These are phyloP conservation scores for Trichoderma guizhouense DNA, from an alignment of 2,329 filamentous ascomycete species.

Conservation along the genomic window DNA sequence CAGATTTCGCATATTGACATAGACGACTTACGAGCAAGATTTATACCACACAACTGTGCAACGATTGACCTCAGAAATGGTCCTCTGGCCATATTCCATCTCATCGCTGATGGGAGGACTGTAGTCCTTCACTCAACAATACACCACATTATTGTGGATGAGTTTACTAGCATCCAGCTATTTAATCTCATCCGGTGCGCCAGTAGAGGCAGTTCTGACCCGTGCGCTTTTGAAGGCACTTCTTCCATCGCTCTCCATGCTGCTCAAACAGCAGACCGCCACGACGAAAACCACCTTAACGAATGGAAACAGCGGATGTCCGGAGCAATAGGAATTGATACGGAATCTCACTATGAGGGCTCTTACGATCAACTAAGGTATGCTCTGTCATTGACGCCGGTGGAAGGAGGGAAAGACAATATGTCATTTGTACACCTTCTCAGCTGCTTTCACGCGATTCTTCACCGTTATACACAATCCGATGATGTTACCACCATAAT, in stretches of 20 bases:
- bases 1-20: neutral
- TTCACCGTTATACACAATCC: neutral
- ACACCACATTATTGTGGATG: neutral
- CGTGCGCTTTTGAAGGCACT: neutral
- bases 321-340: neutral
- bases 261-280: neutral
- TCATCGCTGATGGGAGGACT: neutral
- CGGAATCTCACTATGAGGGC: neutral
- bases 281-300: neutral
- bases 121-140: neutral
- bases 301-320: neutral
- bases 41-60: neutral
- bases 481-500: neutral
- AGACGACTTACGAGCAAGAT: neutral
- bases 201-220: neutral
- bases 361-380: neutral
- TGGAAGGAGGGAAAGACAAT: neutral
- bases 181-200: neutral
- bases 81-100: neutral
- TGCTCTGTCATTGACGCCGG: neutral
- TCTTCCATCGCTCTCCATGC: neutral
- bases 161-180: neutral
- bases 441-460: neutral
- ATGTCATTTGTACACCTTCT: neutral
- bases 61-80: neutral